Conservation (phyloP, 495 filamentous ascomycete species). For the Rhypophila decipiens region DNA sequence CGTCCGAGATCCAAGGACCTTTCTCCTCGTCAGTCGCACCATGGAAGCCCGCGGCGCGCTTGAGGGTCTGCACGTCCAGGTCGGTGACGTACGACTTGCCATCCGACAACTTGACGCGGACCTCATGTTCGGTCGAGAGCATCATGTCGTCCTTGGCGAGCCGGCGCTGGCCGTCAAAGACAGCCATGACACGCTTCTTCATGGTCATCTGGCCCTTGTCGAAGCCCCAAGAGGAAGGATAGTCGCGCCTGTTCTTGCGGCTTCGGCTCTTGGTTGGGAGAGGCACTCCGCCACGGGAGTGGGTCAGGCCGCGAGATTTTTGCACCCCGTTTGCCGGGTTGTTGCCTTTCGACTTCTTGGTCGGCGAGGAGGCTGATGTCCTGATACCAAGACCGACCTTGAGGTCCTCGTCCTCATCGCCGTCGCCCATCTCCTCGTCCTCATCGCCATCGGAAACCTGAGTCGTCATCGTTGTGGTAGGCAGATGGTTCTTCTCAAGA, state of each 20-base stretch:
- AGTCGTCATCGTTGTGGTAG: constrained; percentile 48
- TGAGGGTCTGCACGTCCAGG: constrained; percentile 84
- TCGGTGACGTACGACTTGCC: constrained; percentile 82
- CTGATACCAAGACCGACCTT: constrained; percentile 20
- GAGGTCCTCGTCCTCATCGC: constrained; percentile 35
- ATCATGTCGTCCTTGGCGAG: constrained; percentile 99
- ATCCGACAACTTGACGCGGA: constrained; percentile 69
- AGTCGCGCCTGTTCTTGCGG: constrained; percentile 81
- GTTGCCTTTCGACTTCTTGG: constrained; percentile 36
- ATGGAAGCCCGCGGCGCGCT: constrained; percentile 74
- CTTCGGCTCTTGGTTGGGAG: constrained; percentile 57
- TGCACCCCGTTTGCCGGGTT: constrained; percentile 45
- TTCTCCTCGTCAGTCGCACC: constrained; percentile 75
- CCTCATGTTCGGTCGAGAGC: constrained; percentile 91
- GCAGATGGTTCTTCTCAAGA: constrained; percentile 71
- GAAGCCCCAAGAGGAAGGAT: constrained; percentile 89
- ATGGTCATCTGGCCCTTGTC: constrained; percentile 87
- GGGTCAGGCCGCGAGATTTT: constrained; percentile 52
- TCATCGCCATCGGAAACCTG: constrained; percentile 64
- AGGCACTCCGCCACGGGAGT: constrained; percentile 55
- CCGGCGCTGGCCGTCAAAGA: constrained; percentile 82
- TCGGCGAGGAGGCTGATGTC: constrained; percentile 21
- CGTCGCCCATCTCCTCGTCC: constrained; percentile 52
- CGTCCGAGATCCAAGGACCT: constrained; percentile 63
- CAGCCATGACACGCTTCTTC: constrained; percentile 91